Percentiles rank a stretch among this genome's conserved stretches.
Evolutionary conservation across 148 eudicot species (phyloP).

Genomic region (Fagopyrum homotropicum): DNA sequence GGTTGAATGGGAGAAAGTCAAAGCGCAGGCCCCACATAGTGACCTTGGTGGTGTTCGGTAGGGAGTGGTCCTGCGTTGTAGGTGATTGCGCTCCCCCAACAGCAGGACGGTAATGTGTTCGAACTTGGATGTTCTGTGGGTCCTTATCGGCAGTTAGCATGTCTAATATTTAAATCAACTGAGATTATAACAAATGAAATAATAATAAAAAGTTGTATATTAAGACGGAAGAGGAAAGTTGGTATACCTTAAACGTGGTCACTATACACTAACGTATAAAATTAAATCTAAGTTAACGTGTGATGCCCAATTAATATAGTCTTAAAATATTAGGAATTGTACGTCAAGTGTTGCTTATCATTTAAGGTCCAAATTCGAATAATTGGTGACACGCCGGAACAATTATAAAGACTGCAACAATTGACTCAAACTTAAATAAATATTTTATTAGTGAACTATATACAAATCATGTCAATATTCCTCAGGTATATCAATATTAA

Average conservation of each 20-base stretch:
- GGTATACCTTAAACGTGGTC: not conserved
- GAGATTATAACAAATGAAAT: not conserved
- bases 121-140: not conserved
- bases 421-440: too few species aligned
- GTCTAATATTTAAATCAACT: not conserved
- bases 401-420: too few species aligned
- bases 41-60: not conserved
- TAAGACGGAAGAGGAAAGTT: not conserved
- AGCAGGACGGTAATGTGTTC: not conserved
- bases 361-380: too few species aligned
- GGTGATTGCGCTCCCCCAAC: not conserved
- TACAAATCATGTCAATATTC: too few species aligned
- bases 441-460: too few species aligned
- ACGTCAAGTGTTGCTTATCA: not conserved
- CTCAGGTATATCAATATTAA: too few species aligned
- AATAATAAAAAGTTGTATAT: too few species aligned
- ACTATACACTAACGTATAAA: not conserved
- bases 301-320: not conserved
- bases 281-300: not conserved
- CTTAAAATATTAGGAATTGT: not conserved
- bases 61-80: conserved; percentile 1
- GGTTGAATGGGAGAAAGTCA: not conserved
- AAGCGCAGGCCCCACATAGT: not conserved
- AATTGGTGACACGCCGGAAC: too few species aligned
- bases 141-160: not conserved